A percentile compares a stretch with the other conserved stretches of the same genome.
Conservation (phyloP, 2,329 filamentous ascomycete genomes). For the Fusarium denticulatum region DNA sequence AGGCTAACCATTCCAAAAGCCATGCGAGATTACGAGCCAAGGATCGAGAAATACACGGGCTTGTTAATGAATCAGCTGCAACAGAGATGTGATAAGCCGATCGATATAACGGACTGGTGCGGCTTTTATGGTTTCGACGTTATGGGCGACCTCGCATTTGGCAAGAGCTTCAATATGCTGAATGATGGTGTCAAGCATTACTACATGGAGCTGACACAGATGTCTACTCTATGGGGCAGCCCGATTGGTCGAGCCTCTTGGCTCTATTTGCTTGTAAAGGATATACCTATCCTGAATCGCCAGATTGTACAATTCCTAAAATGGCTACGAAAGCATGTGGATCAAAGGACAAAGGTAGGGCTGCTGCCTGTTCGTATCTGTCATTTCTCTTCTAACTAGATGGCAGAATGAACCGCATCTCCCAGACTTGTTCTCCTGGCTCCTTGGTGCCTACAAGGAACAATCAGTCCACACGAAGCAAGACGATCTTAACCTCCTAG, state of each 20-base stretch:
- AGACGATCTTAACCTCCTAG: background rate
- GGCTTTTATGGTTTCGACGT: background rate
- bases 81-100: background rate
- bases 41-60: background rate
- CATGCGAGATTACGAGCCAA: background rate
- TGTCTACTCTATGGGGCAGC: background rate
- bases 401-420: background rate
- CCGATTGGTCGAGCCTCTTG: background rate
- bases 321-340: background rate
- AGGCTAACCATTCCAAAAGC: background rate
- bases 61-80: background rate
- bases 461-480: background rate
- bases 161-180: background rate
- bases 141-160: background rate
- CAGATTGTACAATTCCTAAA: background rate
- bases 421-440: background rate
- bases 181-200: background rate
- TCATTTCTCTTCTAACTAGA: background rate
- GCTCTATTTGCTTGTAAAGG: background rate
- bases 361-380: accelerated
- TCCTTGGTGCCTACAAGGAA: background rate
- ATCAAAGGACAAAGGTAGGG: background rate
- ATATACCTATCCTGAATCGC: background rate
- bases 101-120: background rate
- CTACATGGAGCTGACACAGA: background rate